Percentiles rank a stretch among this genome's conserved stretches.
phyloP scores from a whole-genome alignment of 2,329 filamentous ascomycete genomes.

The Paecilomyces sp. region DNA sequence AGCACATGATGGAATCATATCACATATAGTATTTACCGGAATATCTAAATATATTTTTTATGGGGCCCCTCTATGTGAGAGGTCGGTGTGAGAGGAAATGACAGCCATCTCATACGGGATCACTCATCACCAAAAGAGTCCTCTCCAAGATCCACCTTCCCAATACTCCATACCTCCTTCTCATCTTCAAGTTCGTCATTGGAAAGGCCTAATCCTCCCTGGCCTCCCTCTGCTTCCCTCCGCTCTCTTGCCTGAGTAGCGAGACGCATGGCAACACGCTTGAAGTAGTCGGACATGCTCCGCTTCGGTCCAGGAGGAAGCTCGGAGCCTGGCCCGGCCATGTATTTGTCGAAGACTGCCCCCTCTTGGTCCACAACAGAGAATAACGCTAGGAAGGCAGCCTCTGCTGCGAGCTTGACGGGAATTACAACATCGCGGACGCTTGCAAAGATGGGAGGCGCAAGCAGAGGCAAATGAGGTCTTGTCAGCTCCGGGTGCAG shows the following conservation, averaged over 20 bases:
- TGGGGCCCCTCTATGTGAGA: not conserved
- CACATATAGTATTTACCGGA: conserved; percentile 5
- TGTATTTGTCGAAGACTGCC: conserved; percentile 84
- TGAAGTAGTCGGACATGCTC: conserved; percentile 96
- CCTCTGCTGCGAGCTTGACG: conserved; percentile 90
- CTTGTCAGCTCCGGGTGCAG: conserved; percentile 72
- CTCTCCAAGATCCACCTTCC: conserved; percentile 75
- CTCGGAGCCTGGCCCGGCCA: conserved; percentile 59
- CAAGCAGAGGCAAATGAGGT: conserved; percentile 73
- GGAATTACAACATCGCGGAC: conserved; percentile 91
- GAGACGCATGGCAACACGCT: conserved; percentile 76
- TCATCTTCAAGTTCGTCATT: conserved; percentile 93
- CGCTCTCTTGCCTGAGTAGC: conserved; percentile 84
- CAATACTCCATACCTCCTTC: conserved; percentile 91
- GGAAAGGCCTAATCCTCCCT: conserved; percentile 74
- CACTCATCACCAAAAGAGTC: conserved; percentile 28
- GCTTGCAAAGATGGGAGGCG: conserved; percentile 76
- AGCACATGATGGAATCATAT: not conserved
- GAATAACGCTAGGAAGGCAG: conserved; percentile 87
- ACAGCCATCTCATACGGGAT: conserved; percentile 5
- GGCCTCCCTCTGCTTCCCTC: conserved; percentile 82
- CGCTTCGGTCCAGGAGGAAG: conserved; percentile 69
- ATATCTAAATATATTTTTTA: conserved; percentile 12
- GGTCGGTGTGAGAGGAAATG: not conserved
- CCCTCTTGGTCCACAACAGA: conserved; percentile 80